A percentile compares a stretch with the other conserved stretches of the same genome.
Evolutionary conservation across 495 filamentous ascomycete species (phyloP).

Genomic region (Barbatosphaeria neglecta): DNA sequence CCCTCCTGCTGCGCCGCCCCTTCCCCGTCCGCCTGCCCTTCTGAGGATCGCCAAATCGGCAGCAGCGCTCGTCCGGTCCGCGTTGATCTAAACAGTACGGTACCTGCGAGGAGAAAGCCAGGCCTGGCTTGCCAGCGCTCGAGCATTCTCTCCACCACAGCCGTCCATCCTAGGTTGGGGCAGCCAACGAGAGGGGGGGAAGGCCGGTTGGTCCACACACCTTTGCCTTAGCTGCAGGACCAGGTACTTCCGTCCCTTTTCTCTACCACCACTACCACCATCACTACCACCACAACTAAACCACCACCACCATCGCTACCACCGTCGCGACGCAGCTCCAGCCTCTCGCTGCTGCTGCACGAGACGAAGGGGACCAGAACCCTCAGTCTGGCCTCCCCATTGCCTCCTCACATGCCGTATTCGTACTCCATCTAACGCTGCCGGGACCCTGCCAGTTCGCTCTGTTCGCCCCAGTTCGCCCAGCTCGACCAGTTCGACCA

Average conservation of each 20-base stretch:
- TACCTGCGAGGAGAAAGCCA: background rate
- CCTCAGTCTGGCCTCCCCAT: background rate
- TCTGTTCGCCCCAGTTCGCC: background rate
- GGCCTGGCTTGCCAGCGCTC: background rate
- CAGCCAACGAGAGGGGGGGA: background rate
- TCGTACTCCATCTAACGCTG: conserved; percentile 3
- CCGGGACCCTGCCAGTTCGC: background rate
- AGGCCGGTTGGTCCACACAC: background rate
- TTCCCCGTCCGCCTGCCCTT: background rate
- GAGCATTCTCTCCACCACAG: conserved; percentile 1
- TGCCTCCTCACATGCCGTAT: background rate
- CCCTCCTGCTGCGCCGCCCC: background rate
- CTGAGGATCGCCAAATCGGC: background rate
- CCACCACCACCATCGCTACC: background rate
- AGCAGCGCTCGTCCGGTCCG: background rate
- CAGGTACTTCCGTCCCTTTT: background rate
- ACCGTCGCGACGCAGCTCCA: background rate
- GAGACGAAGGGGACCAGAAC: background rate
- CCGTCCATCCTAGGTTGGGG: conserved; percentile 1
- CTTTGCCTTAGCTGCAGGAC: background rate
- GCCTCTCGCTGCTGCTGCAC: background rate
- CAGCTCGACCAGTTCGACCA: background rate
- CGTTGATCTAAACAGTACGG: conserved; percentile 1
- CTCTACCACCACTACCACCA: background rate
- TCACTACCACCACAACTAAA: too few species aligned